Base-by-base conservation (phyloP, 2,329 filamentous ascomycete genomes). In the Stemphylium vesicarium region DNA sequence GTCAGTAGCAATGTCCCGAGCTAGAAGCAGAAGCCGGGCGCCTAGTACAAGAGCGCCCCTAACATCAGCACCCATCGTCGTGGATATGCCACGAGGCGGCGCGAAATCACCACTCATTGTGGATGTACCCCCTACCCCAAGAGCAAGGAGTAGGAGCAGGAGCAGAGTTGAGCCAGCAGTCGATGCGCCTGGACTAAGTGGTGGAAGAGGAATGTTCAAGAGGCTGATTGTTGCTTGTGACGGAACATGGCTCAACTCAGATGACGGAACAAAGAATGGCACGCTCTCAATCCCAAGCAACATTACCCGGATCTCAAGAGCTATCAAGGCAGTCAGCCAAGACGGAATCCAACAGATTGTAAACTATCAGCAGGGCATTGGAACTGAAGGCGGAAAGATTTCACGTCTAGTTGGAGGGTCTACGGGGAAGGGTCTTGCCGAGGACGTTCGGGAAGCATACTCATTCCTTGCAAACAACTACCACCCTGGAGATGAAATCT, bases 401-500 rank as follows among this genome's bases (percentile, higher is more conserved):
- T 77, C 78, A 53, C 75, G 75, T 43, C 46, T 82, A 32, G 60
- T 78, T 33, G 69, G 74, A 31, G 74, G 79, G 13, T 66, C 75
- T 13, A 78, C 73, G 5, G 79, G 78, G n/a, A 75, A 77, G 59
- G 79, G 80, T 4, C 70, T 82, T 9, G 69, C 71, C 4, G 79
- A 82, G 31, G 79, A 80, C 41, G 77, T 83, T 3, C 72, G 79
- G 11, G 77, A 81, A 66, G 78, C 74, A 0, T 82, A 84, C 48
- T 75, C 75, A 6, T 84, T 83, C 63, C 68, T 84, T 2, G 76
- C 78, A n/a, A 80, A 80, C 50, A 84, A 84, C 66, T 84, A 80
- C 60, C 70, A 77, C n/a, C 75, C 75, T 0, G 82, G 81, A 50
- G 79, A 81, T 53, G 78, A 78, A 15, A 79, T 81, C 38, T 81